These are phyloP conservation scores for Heliamphora exappendiculata DNA, from an alignment of 148 eudicot genomes.

Conservation along the genomic window DNA sequence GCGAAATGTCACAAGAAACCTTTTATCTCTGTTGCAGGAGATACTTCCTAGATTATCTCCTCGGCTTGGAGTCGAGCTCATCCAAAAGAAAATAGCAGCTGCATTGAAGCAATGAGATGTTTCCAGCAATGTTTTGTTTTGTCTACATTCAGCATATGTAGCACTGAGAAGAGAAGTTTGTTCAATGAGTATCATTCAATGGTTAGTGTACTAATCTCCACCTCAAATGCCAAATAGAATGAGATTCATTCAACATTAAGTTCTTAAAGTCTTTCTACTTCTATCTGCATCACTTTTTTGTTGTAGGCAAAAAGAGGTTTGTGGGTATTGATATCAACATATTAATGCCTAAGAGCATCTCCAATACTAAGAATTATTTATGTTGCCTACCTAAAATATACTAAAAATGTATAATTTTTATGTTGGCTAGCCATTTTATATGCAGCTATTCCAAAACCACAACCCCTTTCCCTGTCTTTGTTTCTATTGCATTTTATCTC, in stretches of 20 bases:
- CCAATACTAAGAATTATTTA: background rate
- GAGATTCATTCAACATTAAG: background rate
- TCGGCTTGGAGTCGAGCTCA: conserved; percentile 59
- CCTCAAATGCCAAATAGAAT: background rate
- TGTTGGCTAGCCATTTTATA: too few species aligned
- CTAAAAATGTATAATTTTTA: too few species aligned
- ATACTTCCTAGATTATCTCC: conserved; percentile 75
- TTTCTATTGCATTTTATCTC: too few species aligned
- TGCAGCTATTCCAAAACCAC: too few species aligned
- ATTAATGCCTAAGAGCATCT: background rate
- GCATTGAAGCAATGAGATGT: conserved; percentile 30
- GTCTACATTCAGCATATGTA: background rate
- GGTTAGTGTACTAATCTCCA: background rate
- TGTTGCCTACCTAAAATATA: too few species aligned
- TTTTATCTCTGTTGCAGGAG: conserved; percentile 41
- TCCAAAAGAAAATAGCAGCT: conserved; percentile 64
- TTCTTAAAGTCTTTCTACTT: background rate
- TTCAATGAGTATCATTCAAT: background rate
- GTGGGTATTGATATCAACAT: background rate
- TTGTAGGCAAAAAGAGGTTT: background rate
- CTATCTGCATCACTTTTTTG: too few species aligned
- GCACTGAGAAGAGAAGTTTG: background rate
- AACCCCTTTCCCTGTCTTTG: too few species aligned
- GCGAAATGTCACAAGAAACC: background rate
- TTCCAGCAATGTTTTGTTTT: conserved; percentile 1